Conservation (phyloP, 2,329 filamentous ascomycete genomes). For the Microdochium trichocladiopsis region DNA sequence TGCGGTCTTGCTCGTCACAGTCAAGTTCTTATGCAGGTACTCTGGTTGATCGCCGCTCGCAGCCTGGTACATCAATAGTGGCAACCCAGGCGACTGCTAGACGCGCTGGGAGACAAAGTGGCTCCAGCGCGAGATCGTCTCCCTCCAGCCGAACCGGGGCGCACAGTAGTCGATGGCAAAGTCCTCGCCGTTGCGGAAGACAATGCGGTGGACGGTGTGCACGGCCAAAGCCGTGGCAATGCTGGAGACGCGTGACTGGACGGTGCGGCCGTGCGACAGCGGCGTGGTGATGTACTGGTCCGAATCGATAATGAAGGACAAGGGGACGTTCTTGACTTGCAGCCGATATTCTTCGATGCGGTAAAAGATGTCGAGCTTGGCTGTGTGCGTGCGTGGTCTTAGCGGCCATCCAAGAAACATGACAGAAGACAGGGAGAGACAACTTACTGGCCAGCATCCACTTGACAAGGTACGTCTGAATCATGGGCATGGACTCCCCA, state of each 20-base stretch:
- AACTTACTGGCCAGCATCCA: background rate
- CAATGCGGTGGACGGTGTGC: background rate
- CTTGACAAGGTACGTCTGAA: background rate
- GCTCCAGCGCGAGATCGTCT: background rate
- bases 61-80: background rate
- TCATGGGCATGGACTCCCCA: background rate
- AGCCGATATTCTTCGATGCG: background rate
- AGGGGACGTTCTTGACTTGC: background rate
- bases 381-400: background rate
- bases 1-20: no score
- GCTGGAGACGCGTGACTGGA: background rate
- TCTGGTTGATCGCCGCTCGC: background rate
- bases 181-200: background rate
- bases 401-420: background rate
- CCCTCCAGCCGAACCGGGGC: background rate
- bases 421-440: background rate
- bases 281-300: background rate
- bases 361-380: background rate
- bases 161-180: background rate
- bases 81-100: background rate
- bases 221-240: background rate
- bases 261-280: no score
- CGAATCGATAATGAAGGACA: background rate
- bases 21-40: no score
- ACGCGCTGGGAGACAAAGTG: background rate